phyloP scores from a whole-genome alignment of 2,329 filamentous ascomycete genomes.

The Verticillium nubilum region DNA sequence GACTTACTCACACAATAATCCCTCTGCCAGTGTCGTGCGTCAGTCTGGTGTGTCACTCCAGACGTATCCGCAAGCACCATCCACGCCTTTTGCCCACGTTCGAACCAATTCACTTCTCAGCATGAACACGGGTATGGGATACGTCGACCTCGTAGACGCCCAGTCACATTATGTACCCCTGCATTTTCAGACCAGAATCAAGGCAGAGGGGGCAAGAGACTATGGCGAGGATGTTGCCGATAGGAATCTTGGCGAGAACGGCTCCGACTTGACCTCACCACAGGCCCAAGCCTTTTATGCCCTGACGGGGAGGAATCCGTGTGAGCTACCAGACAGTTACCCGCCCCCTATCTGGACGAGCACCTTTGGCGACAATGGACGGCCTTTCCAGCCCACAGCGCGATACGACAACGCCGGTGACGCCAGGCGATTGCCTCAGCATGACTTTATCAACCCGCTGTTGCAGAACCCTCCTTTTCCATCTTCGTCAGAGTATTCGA shows the following conservation, averaged over 20 bases:
- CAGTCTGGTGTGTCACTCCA: background rate
- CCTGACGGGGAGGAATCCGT: conserved; percentile 4
- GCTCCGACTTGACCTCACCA: conserved; percentile 23
- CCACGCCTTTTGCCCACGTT: conserved; percentile 16
- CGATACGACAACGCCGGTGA: background rate
- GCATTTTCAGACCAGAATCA: conserved; percentile 42
- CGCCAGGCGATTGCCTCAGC: background rate
- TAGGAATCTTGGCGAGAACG: conserved; percentile 44
- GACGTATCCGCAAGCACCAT: conserved; percentile 8
- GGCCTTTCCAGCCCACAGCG: conserved; percentile 1
- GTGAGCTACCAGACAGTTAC: conserved; percentile 10
- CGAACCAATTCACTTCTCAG: conserved; percentile 27
- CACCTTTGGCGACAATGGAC: conserved; percentile 11
- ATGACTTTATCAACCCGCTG: conserved; percentile 1
- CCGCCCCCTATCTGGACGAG: conserved; percentile 5
- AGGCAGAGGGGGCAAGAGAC: conserved; percentile 44
- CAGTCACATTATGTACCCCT: conserved; percentile 44
- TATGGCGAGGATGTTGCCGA: conserved; percentile 64
- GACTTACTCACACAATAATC: conserved; percentile 1
- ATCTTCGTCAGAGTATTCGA: background rate
- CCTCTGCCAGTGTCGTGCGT: conserved; percentile 1
- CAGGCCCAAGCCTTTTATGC: conserved; percentile 31
- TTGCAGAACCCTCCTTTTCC: background rate
- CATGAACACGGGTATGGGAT: conserved; percentile 19
- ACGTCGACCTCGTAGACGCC: conserved; percentile 54